Conservation (phyloP, 192 early-diverging fungal genomes). For the Coemansia interrupta region DNA sequence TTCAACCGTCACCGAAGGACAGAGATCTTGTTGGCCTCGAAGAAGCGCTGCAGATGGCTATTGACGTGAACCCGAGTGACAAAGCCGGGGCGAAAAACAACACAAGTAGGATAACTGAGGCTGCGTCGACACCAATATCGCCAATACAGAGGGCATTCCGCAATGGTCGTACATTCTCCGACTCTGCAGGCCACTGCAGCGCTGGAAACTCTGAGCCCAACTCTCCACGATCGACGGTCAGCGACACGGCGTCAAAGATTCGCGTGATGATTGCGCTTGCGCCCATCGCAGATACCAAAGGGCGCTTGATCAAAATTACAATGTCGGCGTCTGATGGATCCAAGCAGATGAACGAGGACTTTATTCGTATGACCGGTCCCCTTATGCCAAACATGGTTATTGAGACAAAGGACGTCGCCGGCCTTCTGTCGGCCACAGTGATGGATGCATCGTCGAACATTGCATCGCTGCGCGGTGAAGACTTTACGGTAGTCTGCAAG, state of each 20-base stretch:
- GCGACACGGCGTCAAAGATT: conserved; percentile 5
- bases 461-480: conserved; percentile 38
- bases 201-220: neutral
- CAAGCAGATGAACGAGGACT: conserved; percentile 41
- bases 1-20: neutral
- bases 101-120: neutral
- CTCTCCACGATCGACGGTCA: conserved; percentile 2
- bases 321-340: conserved; percentile 32
- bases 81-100: neutral
- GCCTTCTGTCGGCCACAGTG: conserved; percentile 38
- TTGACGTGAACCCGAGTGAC: neutral
- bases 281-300: conserved; percentile 26
- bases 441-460: conserved; percentile 45
- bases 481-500: conserved; percentile 43
- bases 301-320: conserved; percentile 32
- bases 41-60: conserved; percentile 1
- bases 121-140: conserved; percentile 2
- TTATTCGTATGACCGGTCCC: conserved; percentile 45
- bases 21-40: neutral
- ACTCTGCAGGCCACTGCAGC: neutral
- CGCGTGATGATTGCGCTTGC: conserved; percentile 36
- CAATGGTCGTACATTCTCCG: neutral
- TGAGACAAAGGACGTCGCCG: conserved; percentile 24
- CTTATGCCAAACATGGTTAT: conserved; percentile 35
- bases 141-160: neutral